Base-by-base conservation (phyloP, 345 rosid genomes). In the Bruguiera parviflora region DNA sequence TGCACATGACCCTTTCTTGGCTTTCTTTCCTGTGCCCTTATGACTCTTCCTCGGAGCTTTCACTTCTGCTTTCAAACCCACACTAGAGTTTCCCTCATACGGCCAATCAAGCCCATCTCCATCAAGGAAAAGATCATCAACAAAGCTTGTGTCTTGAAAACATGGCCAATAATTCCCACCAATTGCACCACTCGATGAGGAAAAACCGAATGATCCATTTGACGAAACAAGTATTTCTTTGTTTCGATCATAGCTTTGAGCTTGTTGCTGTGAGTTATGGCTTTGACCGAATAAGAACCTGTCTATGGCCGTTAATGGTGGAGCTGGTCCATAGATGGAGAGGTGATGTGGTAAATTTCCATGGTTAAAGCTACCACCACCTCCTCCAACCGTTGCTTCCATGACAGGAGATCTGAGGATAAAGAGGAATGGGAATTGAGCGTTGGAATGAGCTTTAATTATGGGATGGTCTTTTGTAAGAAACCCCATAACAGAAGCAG, bases 231-330 rank as follows among this genome's bases (percentile, higher is more conserved):
- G 31, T 29, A 29, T 55, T 58, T 67, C 81, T 47, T 72, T 74
- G 66, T 55, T 69, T 55, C 52, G 81, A 11, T 55, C 66, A 59
- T 58, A 55, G 61, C 16, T 75, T 59, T 75, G 79, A 16, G 52
- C 56, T 20, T 75, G 80, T 29, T 77, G 74, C 67, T 68, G 61
- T 33, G 79, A 13, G 21, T 27, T 49, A 35, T 64, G 59, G 75
- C 72, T 82, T 73, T 85, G 82, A 28, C 92, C 84, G 77, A 80
- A 80, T 63, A 91, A 70, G 71, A 91, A 94, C 74, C 92, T 86
- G 21, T 91, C 97, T 18, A 85, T 84, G 64, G 98, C 95, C 16
- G 97, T 87, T 70, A 91, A 71, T 29, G 93, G 97, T 7, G 88
- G 85, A 57, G 74, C 68, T 39, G 89, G 77, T 31, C 77, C 80